A percentile compares a stretch with the other conserved stretches of the same genome.
Conservation (phyloP, 495 filamentous ascomycete species). For the Neohortaea acidophila region DNA sequence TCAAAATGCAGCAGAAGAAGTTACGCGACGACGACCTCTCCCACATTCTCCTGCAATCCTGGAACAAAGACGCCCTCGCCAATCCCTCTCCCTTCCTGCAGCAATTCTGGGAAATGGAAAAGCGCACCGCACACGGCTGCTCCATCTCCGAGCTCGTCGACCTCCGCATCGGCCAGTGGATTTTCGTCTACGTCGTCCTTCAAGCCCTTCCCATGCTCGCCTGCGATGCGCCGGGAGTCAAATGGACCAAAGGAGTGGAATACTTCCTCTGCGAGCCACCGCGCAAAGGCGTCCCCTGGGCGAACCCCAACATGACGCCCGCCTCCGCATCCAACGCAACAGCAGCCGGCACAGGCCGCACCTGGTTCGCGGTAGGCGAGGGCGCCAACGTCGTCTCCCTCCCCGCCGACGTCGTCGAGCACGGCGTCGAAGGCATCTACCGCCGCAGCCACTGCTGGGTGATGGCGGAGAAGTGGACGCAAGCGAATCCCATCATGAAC, state of each 20-base stretch:
- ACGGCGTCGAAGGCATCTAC: conserved; percentile 81
- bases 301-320: conserved; percentile 41
- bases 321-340: neutral
- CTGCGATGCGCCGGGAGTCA: conserved; percentile 67
- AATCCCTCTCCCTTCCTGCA: conserved; percentile 57
- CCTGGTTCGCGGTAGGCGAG: conserved; percentile 61
- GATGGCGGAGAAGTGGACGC: conserved; percentile 57
- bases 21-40: conserved; percentile 66
- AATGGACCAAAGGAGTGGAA: conserved; percentile 67
- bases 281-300: conserved; percentile 72
- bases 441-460: conserved; percentile 86
- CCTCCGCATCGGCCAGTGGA: conserved; percentile 73
- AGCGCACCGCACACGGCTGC: conserved; percentile 54
- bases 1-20: conserved; percentile 47
- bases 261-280: conserved; percentile 94
- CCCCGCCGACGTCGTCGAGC: conserved; percentile 69
- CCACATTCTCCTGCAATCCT: conserved; percentile 54
- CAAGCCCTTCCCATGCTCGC: conserved; percentile 84
- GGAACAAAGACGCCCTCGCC: conserved; percentile 54
- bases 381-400: conserved; percentile 57
- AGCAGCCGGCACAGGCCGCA: conserved; percentile 41
- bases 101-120: conserved; percentile 70
- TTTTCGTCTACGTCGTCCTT: conserved; percentile 83
- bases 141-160: conserved; percentile 58
- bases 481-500: conserved; percentile 19